Percentiles rank a stretch among this genome's conserved stretches.
phyloP scores from a whole-genome alignment of 2,329 filamentous ascomycete species.

The Pyricularia grisea region DNA sequence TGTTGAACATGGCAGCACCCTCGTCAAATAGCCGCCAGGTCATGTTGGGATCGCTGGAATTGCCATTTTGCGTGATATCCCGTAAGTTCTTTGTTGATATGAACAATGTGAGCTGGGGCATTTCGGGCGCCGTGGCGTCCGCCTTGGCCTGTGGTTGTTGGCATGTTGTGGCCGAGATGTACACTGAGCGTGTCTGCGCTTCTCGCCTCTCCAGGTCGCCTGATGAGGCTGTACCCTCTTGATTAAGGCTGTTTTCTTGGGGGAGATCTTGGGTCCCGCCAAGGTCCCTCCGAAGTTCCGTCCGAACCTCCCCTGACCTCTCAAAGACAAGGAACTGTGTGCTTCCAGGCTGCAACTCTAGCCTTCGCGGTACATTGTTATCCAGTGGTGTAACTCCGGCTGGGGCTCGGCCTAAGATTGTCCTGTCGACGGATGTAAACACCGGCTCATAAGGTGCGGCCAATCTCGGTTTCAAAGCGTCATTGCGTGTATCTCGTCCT shows the following conservation, averaged over 20 bases:
- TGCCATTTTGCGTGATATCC: neutral
- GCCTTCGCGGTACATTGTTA: slow-evolving; percentile 55
- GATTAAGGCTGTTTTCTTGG: slow-evolving; percentile 10
- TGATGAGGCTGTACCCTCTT: neutral
- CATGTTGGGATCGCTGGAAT: slow-evolving; percentile 35
- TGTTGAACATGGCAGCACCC: slow-evolving; percentile 58
- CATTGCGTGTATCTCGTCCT: neutral
- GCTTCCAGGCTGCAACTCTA: slow-evolving; percentile 53
- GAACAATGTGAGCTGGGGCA: slow-evolving; percentile 71
- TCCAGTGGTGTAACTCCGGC: slow-evolving; percentile 36
- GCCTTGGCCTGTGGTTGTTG: slow-evolving; percentile 55
- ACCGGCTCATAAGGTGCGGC: slow-evolving; percentile 42
- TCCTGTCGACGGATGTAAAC: slow-evolving; percentile 51
- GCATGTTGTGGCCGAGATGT: slow-evolving; percentile 81
- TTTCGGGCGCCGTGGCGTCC: slow-evolving; percentile 24
- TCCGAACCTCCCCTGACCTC: slow-evolving; percentile 25
- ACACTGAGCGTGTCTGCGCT: slow-evolving; percentile 44
- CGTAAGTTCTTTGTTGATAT: slow-evolving; percentile 63
- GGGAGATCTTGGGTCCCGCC: slow-evolving; percentile 13
- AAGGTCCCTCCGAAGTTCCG: slow-evolving; percentile 15
- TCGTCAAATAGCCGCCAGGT: slow-evolving; percentile 45
- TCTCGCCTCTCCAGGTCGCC: slow-evolving; percentile 12
- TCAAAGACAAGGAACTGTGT: slow-evolving; percentile 57
- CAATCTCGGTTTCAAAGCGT: neutral
- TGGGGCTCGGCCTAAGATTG: slow-evolving; percentile 53